These are phyloP conservation scores for Fusarium annulatum DNA, from an alignment of 2,329 filamentous ascomycete species.

Conservation along the genomic window DNA sequence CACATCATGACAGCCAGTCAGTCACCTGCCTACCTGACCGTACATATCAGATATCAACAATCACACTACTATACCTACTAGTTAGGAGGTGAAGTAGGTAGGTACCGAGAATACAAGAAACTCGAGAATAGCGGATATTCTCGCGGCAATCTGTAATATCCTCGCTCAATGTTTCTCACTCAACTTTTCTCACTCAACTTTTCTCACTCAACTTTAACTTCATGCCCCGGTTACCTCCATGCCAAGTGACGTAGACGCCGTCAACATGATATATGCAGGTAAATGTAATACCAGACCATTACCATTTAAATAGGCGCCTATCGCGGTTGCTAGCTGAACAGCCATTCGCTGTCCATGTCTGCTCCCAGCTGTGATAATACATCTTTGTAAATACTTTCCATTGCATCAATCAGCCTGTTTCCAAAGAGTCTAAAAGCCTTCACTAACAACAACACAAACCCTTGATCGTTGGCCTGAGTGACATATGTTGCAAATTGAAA, in stretches of 20 bases:
- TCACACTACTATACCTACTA: background rate
- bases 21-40: slow-evolving; percentile 11
- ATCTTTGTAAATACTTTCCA: background rate
- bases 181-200: background rate
- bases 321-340: background rate
- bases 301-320: background rate
- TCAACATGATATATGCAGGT: background rate
- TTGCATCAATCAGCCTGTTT: background rate
- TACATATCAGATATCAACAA: background rate
- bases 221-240: background rate
- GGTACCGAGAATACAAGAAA: background rate
- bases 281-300: background rate
- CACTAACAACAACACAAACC: background rate
- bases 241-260: background rate
- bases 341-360: background rate
- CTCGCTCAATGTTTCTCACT: background rate
- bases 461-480: background rate
- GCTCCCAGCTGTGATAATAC: background rate
- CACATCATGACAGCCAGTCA: slow-evolving; percentile 8
- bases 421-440: background rate
- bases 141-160: background rate
- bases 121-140: background rate
- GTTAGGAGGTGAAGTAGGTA: too few relatives aligned
- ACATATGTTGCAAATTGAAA: background rate
- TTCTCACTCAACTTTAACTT: background rate